Percentiles rank a stretch among this genome's conserved stretches.
These are phyloP conservation scores for Aspergillus eucalypticola DNA, from an alignment of 2,329 filamentous ascomycete genomes.

Conservation along the genomic window DNA sequence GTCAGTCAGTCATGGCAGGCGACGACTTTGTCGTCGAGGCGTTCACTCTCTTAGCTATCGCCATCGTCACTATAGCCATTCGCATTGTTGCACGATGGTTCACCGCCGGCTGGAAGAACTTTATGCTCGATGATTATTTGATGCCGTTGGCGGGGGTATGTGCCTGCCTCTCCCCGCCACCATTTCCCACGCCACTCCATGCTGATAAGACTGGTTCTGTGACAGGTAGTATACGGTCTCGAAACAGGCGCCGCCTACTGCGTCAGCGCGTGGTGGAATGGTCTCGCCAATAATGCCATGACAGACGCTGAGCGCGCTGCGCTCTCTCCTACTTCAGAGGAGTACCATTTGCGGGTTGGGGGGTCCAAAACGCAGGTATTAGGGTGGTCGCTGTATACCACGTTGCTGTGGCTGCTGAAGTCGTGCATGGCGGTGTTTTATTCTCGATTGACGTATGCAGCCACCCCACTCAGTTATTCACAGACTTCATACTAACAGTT, in stretches of 20 bases:
- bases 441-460: conserved; percentile 51
- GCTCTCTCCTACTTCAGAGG: conserved; percentile 47
- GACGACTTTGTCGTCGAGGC: conserved; percentile 47
- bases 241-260: conserved; percentile 54
- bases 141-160: conserved; percentile 56
- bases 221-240: conserved; percentile 52
- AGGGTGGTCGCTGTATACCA: conserved; percentile 57
- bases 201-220: background rate
- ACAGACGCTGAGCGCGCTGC: conserved; percentile 51
- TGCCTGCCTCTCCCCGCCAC: background rate
- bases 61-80: conserved; percentile 52
- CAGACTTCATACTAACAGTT: background rate
- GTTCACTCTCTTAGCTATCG: conserved; percentile 55
- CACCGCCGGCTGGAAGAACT: conserved; percentile 51
- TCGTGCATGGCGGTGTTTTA: conserved; percentile 60
- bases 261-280: conserved; percentile 51
- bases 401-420: conserved; percentile 57
- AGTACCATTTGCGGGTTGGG: conserved; percentile 52
- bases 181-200: background rate
- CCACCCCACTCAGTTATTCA: background rate
- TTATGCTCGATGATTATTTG: conserved; percentile 61
- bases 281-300: conserved; percentile 61
- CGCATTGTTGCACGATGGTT: conserved; percentile 53
- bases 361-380: conserved; percentile 57
- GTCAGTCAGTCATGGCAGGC: conserved; percentile 13